phyloP scores from a whole-genome alignment of 2,329 filamentous ascomycete species.

The Colletotrichum orbiculare region DNA sequence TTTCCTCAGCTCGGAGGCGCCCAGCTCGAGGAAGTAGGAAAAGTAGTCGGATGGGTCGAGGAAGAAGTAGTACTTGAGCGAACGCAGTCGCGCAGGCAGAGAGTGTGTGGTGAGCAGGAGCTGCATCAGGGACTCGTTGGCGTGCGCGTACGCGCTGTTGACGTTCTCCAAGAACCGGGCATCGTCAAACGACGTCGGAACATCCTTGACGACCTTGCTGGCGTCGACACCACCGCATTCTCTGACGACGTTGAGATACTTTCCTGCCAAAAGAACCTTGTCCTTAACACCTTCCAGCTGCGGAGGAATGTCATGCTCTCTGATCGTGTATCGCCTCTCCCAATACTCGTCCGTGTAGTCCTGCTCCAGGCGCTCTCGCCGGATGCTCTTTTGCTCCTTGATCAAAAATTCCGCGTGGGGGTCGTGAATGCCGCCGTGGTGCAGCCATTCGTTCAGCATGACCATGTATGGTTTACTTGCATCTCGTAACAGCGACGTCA shows the following conservation, averaged over 20 bases:
- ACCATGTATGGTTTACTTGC: conserved; percentile 95
- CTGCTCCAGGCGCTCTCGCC: conserved; percentile 87
- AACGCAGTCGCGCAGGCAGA: conserved; percentile 85
- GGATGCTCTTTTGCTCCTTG: conserved; percentile 95
- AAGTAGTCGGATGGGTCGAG: conserved; percentile 98
- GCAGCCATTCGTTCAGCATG: conserved; percentile 99
- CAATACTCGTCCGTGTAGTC: conserved; percentile 99
- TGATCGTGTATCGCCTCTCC: conserved; percentile 96
- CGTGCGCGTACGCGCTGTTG: conserved; percentile 92
- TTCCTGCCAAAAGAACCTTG: conserved; percentile 93
- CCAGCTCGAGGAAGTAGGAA: conserved; percentile 94
- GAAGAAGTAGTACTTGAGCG: conserved; percentile 99
- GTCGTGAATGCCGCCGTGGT: conserved; percentile 94
- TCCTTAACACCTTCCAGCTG: conserved; percentile 92
- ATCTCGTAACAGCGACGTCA: conserved; percentile 86
- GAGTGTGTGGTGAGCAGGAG: conserved; percentile 93
- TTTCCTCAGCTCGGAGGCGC: conserved; percentile 89
- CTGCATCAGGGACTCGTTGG: conserved; percentile 92
- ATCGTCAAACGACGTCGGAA: conserved; percentile 94
- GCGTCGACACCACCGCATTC: conserved; percentile 97
- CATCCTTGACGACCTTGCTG: conserved; percentile 86
- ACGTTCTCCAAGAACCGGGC: conserved; percentile 94
- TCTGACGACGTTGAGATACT: conserved; percentile 97
- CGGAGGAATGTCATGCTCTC: conserved; percentile 89
- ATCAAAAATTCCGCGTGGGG: conserved; percentile 94